These are phyloP conservation scores for Apophysomyces variabilis DNA, from an alignment of 371 early-diverging fungal species.

Conservation along the genomic window DNA sequence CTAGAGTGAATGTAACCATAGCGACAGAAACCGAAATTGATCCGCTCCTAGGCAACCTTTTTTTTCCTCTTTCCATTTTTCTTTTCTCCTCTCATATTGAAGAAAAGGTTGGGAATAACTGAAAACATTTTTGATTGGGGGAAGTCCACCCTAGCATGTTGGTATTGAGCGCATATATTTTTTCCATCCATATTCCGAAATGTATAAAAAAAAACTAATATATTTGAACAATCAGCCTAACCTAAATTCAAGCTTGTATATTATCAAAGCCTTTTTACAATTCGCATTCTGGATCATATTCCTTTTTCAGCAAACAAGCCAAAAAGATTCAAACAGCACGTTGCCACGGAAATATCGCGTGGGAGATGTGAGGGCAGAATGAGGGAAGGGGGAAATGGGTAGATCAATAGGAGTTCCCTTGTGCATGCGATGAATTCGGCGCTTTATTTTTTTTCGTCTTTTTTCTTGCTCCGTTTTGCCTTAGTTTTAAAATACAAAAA, in stretches of 20 bases:
- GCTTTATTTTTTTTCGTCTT: constrained; percentile 5
- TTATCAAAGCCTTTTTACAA: constrained; percentile 3
- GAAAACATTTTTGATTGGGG: neutral
- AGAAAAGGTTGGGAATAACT: neutral
- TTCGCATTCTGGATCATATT: constrained; percentile 2
- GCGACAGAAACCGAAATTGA: constrained; percentile 9
- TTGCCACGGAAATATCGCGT: constrained; percentile 5
- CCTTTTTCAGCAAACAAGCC: constrained; percentile 7
- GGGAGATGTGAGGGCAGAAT: constrained; percentile 9
- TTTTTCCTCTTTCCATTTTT: neutral
- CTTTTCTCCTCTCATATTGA: neutral
- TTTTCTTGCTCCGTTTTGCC: constrained; percentile 7
- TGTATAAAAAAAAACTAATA: constrained; percentile 3
- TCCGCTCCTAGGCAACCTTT: neutral
- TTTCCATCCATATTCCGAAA: constrained; percentile 3
- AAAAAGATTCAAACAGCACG: constrained; percentile 11
- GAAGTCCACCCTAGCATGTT: too few relatives aligned
- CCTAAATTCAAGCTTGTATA: constrained; percentile 7
- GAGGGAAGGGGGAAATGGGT: neutral
- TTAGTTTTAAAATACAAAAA: constrained; percentile 1
- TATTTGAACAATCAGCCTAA: constrained; percentile 9
- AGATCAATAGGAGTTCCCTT: constrained; percentile 11
- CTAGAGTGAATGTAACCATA: constrained; percentile 8
- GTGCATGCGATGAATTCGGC: constrained; percentile 5
- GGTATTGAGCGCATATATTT: neutral